Evolutionary conservation across 805 yeast species (phyloP).

Genomic region (Candida multigemmis): DNA sequence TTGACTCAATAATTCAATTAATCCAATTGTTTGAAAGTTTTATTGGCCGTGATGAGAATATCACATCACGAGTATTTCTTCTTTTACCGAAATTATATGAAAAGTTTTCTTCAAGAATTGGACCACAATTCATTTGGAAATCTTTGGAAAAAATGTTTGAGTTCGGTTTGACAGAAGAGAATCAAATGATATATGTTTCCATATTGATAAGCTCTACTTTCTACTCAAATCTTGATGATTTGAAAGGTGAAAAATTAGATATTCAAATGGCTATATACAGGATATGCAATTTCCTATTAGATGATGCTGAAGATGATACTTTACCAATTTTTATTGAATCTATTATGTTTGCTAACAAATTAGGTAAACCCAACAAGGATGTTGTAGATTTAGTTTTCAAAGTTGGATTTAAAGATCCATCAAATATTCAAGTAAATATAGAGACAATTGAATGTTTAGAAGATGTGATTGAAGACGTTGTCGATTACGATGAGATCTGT

Average conservation of each 20-base stretch:
- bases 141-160: conserved; percentile 16
- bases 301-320: conserved; percentile 72
- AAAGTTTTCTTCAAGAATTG: conserved; percentile 33
- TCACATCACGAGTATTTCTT: conserved; percentile 41
- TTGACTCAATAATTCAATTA: too few relatives aligned
- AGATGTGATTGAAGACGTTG: conserved; percentile 42
- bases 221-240: conserved; percentile 25
- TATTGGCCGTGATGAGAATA: too few relatives aligned
- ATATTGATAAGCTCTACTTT: conserved; percentile 46
- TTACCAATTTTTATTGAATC: conserved; percentile 67
- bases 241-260: conserved; percentile 5
- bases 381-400: conserved; percentile 50
- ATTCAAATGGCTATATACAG: conserved; percentile 26
- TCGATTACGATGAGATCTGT: conserved; percentile 38
- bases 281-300: conserved; percentile 37
- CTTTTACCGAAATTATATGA: conserved; percentile 50
- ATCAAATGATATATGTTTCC: conserved; percentile 16
- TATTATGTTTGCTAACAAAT: conserved; percentile 45
- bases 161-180: conserved; percentile 8
- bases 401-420: conserved; percentile 63
- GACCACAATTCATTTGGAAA: conserved; percentile 18
- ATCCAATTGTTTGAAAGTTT: too few relatives aligned
- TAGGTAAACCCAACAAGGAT: conserved; percentile 8
- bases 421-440: conserved; percentile 59
- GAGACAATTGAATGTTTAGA: conserved; percentile 66